Evolutionary conservation across 2,329 filamentous ascomycete genomes (phyloP).

Genomic region (Neurospora crassa): DNA sequence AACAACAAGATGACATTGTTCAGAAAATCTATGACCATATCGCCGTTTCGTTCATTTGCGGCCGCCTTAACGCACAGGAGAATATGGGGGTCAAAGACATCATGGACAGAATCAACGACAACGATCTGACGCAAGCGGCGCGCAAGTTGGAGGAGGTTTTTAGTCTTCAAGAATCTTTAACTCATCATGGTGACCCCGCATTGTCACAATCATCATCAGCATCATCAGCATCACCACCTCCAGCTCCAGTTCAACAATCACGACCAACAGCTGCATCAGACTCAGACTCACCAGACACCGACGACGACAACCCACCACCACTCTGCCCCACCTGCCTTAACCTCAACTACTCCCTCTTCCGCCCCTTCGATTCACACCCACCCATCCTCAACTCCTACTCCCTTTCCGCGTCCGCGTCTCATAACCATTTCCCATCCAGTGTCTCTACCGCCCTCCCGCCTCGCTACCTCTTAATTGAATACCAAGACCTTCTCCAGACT

Average conservation of each 20-base stretch:
- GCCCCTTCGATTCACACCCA: background rate
- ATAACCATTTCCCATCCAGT: background rate
- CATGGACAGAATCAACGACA: background rate
- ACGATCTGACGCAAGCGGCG: background rate
- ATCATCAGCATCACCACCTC: background rate
- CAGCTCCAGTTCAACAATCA: background rate
- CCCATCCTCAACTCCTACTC: background rate
- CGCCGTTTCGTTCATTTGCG: too few relatives aligned
- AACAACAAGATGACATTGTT: background rate
- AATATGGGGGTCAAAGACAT: background rate
- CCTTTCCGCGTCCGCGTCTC: background rate
- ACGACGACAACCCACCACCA: background rate
- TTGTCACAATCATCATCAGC: background rate
- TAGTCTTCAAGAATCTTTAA: background rate
- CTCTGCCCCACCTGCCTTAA: slow-evolving; percentile 4
- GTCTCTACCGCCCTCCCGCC: background rate
- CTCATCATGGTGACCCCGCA: background rate
- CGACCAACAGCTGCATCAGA: background rate
- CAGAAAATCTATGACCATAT: too few relatives aligned
- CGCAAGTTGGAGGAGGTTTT: background rate
- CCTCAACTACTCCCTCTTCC: slow-evolving; percentile 1
- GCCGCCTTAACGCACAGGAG: background rate
- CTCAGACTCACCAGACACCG: background rate
- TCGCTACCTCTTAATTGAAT: slow-evolving; percentile 3
- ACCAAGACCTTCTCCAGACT: background rate